Evolutionary conservation across 2,329 filamentous ascomycete genomes (phyloP).

Genomic region (Pseudogymnoascus sp.): DNA sequence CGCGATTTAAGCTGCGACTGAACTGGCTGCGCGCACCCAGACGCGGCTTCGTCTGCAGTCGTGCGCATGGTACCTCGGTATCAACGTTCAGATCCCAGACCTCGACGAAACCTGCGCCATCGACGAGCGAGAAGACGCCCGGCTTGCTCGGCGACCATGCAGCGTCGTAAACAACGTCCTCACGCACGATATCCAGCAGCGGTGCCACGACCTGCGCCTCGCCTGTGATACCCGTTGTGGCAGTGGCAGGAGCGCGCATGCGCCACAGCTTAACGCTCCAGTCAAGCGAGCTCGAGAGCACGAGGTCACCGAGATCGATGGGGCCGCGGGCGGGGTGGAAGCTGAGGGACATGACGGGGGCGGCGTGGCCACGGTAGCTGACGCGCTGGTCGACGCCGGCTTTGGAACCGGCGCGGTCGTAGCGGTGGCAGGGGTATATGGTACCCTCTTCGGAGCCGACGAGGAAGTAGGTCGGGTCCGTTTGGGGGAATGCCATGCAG

Average conservation of each 20-base stretch:
- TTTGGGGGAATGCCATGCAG: slow-evolving; percentile 87
- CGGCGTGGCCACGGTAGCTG: slow-evolving; percentile 81
- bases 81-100: slow-evolving; percentile 92
- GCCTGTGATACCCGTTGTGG: slow-evolving; percentile 42
- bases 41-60: slow-evolving; percentile 62
- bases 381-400: slow-evolving; percentile 87
- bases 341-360: slow-evolving; percentile 90
- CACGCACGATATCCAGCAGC: slow-evolving; percentile 80
- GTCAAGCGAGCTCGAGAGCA: slow-evolving; percentile 85
- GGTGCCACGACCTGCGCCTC: slow-evolving; percentile 53
- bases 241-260: slow-evolving; percentile 69
- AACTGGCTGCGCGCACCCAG: slow-evolving; percentile 52
- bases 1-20: slow-evolving; percentile 83
- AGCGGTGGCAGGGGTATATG: slow-evolving; percentile 93
- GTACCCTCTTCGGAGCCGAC: slow-evolving; percentile 94
- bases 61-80: slow-evolving; percentile 82
- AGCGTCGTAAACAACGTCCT: slow-evolving; percentile 95
- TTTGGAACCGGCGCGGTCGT: slow-evolving; percentile 94
- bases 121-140: slow-evolving; percentile 88
- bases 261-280: slow-evolving; percentile 99
- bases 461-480: slow-evolving; percentile 95
- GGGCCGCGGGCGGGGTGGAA: slow-evolving; percentile 91
- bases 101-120: slow-evolving; percentile 85
- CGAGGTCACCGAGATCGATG: slow-evolving; percentile 87
- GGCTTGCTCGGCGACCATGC: slow-evolving; percentile 92